phyloP scores from a whole-genome alignment of 768 basidiomycete species.

The Saitozyma sp. region DNA sequence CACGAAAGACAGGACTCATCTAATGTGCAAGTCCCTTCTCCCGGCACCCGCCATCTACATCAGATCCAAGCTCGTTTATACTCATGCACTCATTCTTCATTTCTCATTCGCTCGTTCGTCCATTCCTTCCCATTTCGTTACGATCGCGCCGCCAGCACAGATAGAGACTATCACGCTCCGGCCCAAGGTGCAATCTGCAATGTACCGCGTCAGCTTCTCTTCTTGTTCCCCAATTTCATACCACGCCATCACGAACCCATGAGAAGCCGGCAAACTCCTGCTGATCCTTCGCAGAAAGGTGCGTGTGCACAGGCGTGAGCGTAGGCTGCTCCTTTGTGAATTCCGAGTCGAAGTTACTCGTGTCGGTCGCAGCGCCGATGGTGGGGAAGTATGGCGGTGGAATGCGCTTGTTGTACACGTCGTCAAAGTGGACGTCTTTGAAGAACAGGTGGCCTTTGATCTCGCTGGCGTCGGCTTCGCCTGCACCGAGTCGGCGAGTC shows the following conservation, averaged over 20 bases:
- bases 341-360: conserved; percentile 83
- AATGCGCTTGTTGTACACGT: conserved; percentile 94
- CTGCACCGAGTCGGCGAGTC: conserved; percentile 80
- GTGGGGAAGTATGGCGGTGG: conserved; percentile 97
- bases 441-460: conserved; percentile 98
- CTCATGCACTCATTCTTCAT: too few species aligned
- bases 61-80: too few species aligned
- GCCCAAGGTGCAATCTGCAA: conserved; percentile 30
- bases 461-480: conserved; percentile 89
- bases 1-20: too few species aligned
- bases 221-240: neutral
- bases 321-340: conserved; percentile 97
- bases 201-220: conserved; percentile 1
- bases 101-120: too few species aligned
- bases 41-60: too few species aligned
- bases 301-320: conserved; percentile 93
- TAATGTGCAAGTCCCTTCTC: too few species aligned
- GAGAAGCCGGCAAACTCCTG: conserved; percentile 96
- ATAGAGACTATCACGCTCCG: neutral
- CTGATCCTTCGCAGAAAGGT: conserved; percentile 84
- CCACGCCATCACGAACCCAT: conserved; percentile 58
- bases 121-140: too few species aligned
- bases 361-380: conserved; percentile 59
- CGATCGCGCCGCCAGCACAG: too few species aligned
- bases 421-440: conserved; percentile 95